Evolutionary conservation across 768 basidiomycete species (phyloP).

Genomic region (Wakefieldia striispora): DNA sequence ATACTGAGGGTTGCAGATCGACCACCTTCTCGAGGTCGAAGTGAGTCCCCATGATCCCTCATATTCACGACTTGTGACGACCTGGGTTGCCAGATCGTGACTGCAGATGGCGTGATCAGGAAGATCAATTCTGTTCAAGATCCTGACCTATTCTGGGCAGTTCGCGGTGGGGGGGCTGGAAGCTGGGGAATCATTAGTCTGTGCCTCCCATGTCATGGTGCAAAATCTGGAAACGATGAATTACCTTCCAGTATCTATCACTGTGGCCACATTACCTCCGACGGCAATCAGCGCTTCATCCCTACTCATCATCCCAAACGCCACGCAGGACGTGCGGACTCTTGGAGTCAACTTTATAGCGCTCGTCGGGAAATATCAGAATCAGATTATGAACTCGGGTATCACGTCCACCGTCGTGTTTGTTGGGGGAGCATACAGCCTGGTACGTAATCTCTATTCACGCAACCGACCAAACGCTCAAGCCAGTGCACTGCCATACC

Average conservation of each 20-base stretch:
- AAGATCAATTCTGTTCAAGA: constrained; percentile 41
- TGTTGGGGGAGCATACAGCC: background rate
- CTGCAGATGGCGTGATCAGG: constrained; percentile 37
- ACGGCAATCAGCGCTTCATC: constrained; percentile 11
- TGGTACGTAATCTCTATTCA: no score
- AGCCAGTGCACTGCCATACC: no score
- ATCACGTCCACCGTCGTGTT: constrained; percentile 1
- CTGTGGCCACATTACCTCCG: constrained; percentile 11
- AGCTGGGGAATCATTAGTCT: constrained; percentile 45
- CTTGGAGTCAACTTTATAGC: constrained; percentile 21
- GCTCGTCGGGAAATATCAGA: constrained; percentile 19
- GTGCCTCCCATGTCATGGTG: background rate
- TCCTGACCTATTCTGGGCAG: constrained; percentile 52
- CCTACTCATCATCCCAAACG: constrained; percentile 11
- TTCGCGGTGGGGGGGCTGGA: constrained; percentile 53
- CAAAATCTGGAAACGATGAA: no score
- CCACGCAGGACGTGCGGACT: constrained; percentile 5
- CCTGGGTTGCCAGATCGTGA: constrained; percentile 32
- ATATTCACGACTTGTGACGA: background rate
- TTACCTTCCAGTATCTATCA: constrained; percentile 14
- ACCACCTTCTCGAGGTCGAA: constrained; percentile 45
- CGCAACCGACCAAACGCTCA: no score
- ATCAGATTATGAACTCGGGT: constrained; percentile 10
- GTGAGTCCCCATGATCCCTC: constrained; percentile 1
- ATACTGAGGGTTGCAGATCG: no score